Evolutionary conservation across 805 yeast genomes (phyloP), one percentile per base, ranked within the genome.

Genomic region (Wickerhamomyces kurtzmanii): DNA sequence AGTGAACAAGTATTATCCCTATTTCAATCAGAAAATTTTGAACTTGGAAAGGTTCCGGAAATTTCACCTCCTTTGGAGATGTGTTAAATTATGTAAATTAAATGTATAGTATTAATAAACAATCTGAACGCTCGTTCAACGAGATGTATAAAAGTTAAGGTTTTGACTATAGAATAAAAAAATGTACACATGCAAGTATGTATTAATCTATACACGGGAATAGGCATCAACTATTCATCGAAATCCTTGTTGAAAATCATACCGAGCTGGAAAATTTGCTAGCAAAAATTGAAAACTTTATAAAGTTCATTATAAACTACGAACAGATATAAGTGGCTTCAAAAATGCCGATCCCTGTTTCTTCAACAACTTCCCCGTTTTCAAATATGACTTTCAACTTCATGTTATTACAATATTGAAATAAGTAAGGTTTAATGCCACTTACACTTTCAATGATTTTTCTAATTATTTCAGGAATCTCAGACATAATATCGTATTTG

Each of bases 401-500:
- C 41, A 75, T 60, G 28, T 61, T 59, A 54, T 83, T 81, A 49
- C 77, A 66, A 58, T 70, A 85, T 57, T 84, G 94, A 54, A 81
- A 84, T 39, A 85, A 79, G 55, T 68, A 82, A 6, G 95, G 94
- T 49, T 75, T 76, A 21, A 91, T 70, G 23, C 93, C 91, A 4
- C 85, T 83, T 29, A 83, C 80, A 21, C 84, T 86, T 37, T 79
- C 68, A 20, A 79, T 93, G 28, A 82, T 70, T 34, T 71, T 72
- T 57, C 77, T 82, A 38, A 85, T 82, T 45, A 83, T 75, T 39
- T 68, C 71, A 3, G 95, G 94, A 34, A 84, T 71, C 54, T 85
- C 94, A 20, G 83, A 78, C 85, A 85, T 75, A 31, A 84, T 91
- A 49, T 85, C 94, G 34, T 83, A 85, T 40, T 89, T 71, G 55